Evolutionary conservation across 129 eudicot genomes (phyloP).

Genomic region (Erigeron canadensis): DNA sequence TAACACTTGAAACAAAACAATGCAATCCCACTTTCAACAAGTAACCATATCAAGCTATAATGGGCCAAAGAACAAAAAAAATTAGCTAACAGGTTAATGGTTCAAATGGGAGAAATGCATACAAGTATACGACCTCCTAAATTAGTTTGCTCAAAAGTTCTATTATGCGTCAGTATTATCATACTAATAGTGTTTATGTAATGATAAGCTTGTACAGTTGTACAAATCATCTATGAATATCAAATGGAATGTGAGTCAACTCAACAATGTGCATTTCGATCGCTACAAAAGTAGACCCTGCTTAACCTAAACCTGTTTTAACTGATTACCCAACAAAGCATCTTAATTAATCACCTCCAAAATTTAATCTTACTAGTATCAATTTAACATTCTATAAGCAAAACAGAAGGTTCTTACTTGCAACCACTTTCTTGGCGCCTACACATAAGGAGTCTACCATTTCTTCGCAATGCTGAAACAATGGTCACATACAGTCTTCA

Average conservation of each 20-base stretch:
- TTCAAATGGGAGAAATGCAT: neutral
- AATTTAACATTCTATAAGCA: neutral
- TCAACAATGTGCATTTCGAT: neutral
- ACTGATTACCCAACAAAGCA: neutral
- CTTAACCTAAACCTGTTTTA: neutral
- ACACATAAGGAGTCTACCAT: slow-evolving; percentile 74
- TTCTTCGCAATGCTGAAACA: slow-evolving; percentile 70
- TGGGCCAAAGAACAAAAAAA: neutral
- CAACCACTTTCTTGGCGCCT: slow-evolving; percentile 80
- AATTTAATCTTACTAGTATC: too few species aligned
- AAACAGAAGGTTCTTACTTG: slow-evolving; percentile 75
- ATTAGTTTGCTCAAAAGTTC: neutral
- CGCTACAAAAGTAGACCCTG: neutral
- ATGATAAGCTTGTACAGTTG: neutral
- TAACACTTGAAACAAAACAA: neutral
- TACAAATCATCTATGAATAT: neutral
- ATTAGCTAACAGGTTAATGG: neutral
- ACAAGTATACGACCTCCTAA: neutral
- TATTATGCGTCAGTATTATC: neutral
- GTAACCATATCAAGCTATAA: too few species aligned
- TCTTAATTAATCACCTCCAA: too few species aligned
- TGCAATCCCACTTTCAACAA: too few species aligned
- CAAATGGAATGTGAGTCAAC: neutral
- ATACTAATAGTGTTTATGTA: neutral
- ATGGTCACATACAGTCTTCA: slow-evolving; percentile 78